phyloP scores from a whole-genome alignment of 2,329 filamentous ascomycete species.

The Fusarium camptoceras region DNA sequence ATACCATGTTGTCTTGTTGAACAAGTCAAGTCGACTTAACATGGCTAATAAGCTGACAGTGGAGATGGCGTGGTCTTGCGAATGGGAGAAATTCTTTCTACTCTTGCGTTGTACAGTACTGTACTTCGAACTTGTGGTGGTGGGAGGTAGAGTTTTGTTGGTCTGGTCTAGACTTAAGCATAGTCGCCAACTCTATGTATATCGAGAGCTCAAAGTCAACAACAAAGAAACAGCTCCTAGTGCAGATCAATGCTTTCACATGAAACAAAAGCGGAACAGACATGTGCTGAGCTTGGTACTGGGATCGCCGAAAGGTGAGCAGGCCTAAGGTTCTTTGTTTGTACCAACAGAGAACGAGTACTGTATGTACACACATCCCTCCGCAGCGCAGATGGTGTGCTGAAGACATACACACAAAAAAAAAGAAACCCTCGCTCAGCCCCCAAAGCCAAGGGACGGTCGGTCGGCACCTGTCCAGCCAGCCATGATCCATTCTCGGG shows the following conservation, averaged over 20 bases:
- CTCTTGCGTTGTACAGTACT: background rate
- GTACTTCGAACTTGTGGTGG: conserved; percentile 1
- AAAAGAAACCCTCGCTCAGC: conserved; percentile 30
- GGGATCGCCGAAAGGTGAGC: conserved; percentile 11
- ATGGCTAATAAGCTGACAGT: conserved; percentile 31
- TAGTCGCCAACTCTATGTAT: conserved; percentile 27
- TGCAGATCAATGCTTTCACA: background rate
- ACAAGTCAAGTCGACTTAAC: background rate
- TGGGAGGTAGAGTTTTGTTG: background rate
- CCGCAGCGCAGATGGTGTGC: conserved; percentile 9
- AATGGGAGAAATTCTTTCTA: background rate
- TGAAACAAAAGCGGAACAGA: background rate
- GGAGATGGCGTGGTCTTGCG: conserved; percentile 6
- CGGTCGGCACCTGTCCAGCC: background rate
- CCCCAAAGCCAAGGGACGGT: conserved; percentile 22
- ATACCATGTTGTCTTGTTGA: conserved; percentile 1
- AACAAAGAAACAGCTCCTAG: background rate
- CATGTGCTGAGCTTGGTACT: conserved; percentile 2
- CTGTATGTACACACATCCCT: conserved; percentile 19
- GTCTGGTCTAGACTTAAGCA: conserved; percentile 21
- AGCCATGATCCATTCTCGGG: background rate
- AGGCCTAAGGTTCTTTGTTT: conserved; percentile 31
- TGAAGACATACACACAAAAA: conserved; percentile 6
- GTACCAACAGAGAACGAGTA: conserved; percentile 24
- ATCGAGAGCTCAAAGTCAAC: background rate